Base-by-base conservation (phyloP, 768 basidiomycete species). In the Suillus occidentalis region DNA sequence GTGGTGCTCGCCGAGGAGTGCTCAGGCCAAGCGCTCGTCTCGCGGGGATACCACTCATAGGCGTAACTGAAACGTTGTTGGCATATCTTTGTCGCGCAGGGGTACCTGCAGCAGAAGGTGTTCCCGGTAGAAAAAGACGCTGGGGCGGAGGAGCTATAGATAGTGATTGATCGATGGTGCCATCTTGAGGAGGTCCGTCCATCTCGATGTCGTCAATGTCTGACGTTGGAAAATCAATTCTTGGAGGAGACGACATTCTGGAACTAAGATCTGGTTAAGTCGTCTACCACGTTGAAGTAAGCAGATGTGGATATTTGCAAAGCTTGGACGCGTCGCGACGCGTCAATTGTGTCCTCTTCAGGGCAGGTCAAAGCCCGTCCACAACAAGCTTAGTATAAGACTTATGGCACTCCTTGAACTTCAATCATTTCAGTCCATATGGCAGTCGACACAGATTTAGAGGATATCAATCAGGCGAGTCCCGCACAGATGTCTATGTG, bases 171-270 rank as follows among this genome's bases (percentile, higher is more conserved):
- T 75, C 77, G 34, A 63, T 69, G 22, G 72, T 72, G 47, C 69
- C 75, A 39, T 65, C 60, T 52, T 67, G 50, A 6, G 67, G 65
- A 16, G 68, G 77, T 39, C 74, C 80, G 36, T 76, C 80, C 85
- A 87, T 87, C n/a, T 85, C 78, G 37, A 84, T 77, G 72, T 86
- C 84, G 61, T 89, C 77, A 67, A 77, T 69, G 56, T 80, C 88
- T 6, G 87, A 89, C 1, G 86, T 81, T 4, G 87, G 88, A 71
- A 89, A 89, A 68, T 89, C 86, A 45, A 89, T 74, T 40, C 83
- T 79, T 22, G 87, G 87, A 31, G 87, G 87, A 49, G 87, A 89
- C 9, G 88, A 89, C 88, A 89, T 89, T 67, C 53, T 49, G 55
- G 22, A 31, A 37, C 18, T 16, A 36, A 36, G 37, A 25, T 28